Conservation (phyloP, 352 stramenopile genomes). For the Phytophthora pseudosyringae region DNA sequence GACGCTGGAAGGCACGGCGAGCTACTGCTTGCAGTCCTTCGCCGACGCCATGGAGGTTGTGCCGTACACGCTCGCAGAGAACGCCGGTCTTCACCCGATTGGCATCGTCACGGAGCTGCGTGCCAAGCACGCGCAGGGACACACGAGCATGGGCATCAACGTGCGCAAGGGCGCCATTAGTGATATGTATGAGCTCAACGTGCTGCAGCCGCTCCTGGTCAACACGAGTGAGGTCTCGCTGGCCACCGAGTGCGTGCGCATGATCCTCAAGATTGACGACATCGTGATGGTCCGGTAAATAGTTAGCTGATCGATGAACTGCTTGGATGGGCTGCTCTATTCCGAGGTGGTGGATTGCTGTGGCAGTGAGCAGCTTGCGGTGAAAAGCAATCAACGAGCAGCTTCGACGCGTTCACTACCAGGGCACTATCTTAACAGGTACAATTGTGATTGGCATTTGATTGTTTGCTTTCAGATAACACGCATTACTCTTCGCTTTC, state of each 20-base stretch:
- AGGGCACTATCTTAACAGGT: conserved; percentile 29
- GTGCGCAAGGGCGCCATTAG: conserved; percentile 96
- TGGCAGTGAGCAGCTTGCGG: conserved; percentile 8
- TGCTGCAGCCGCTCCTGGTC: conserved; percentile 99
- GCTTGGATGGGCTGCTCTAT: conserved; percentile 1
- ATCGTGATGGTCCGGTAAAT: conserved; percentile 96
- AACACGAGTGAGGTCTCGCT: conserved; percentile 97
- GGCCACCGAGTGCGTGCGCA: conserved; percentile 98
- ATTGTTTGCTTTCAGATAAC: conserved; percentile 13
- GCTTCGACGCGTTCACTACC: conserved; percentile 14
- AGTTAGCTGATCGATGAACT: conserved; percentile 22
- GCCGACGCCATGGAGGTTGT: conserved; percentile 98
- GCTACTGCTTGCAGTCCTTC: conserved; percentile 98
- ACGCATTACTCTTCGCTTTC: conserved; percentile 23
- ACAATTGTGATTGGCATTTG: conserved; percentile 36
- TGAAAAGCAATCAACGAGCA: conserved; percentile 12
- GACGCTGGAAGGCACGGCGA: conserved; percentile 94
- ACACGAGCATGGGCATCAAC: conserved; percentile 96
- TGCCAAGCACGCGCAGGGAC: conserved; percentile 93
- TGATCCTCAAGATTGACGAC: conserved; percentile 99
- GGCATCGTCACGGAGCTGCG: conserved; percentile 97
- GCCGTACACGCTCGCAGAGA: conserved; percentile 99
- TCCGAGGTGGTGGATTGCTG: conserved; percentile 15
- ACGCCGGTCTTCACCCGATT: conserved; percentile 99
- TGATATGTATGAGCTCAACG: conserved; percentile 99